Percentiles rank a stretch among this genome's conserved stretches.
phyloP scores from a whole-genome alignment of 1,284 basidiomycete genomes.

The Heliocybe sulcata region DNA sequence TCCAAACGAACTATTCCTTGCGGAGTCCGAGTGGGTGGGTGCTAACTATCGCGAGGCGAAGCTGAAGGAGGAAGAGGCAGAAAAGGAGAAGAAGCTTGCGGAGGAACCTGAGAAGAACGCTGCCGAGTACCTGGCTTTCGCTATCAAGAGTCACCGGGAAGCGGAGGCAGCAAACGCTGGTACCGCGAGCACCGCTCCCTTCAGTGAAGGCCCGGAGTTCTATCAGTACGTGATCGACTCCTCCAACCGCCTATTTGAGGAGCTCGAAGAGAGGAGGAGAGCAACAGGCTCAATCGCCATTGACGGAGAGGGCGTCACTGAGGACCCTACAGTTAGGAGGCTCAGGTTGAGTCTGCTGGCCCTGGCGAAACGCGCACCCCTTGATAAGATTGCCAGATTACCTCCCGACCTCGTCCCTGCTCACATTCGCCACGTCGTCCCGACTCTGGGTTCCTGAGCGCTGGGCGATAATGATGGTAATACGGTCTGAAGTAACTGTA shows the following conservation, averaged over 20 bases:
- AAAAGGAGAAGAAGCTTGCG: constrained; percentile 11
- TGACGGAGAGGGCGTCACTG: constrained; percentile 19
- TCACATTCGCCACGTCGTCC: constrained; percentile 55
- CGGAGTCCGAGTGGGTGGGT: constrained; percentile 53
- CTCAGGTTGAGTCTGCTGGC: constrained; percentile 65
- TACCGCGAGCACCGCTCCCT: background rate
- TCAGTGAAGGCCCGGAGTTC: constrained; percentile 28
- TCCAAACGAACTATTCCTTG: constrained; percentile 57
- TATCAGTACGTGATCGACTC: background rate
- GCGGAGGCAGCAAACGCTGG: constrained; percentile 18
- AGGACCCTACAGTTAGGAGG: constrained; percentile 44
- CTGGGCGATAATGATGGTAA: background rate
- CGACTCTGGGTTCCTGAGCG: constrained; percentile 18
- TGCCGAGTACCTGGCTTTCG: constrained; percentile 25
- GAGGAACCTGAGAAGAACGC: constrained; percentile 19
- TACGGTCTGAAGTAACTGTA: no score
- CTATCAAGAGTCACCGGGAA: constrained; percentile 26
- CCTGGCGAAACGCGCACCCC: constrained; percentile 64
- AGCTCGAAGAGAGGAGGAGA: constrained; percentile 8
- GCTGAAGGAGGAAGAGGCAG: constrained; percentile 14
- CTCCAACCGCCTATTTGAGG: constrained; percentile 2
- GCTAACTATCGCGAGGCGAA: constrained; percentile 20
- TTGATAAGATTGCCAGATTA: constrained; percentile 60
- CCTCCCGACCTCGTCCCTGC: constrained; percentile 61
- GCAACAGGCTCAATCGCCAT: background rate